Evolutionary conservation across 225 moss, liverwort and hornwort genomes (phyloP).

Genomic region (Anthoceros angustus): DNA sequence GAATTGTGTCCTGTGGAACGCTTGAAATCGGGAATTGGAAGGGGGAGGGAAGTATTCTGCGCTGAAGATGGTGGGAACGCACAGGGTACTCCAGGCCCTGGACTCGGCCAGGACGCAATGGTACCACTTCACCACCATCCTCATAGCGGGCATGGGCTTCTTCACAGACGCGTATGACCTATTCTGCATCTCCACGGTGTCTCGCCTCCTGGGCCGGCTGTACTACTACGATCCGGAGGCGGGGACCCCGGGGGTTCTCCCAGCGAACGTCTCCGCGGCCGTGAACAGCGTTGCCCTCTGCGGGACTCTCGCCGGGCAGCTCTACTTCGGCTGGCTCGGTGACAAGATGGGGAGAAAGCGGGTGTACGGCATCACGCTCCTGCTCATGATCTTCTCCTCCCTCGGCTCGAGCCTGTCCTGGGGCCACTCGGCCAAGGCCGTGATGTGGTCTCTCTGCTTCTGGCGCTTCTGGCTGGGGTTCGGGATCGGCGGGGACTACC

Average conservation of each 20-base stretch:
- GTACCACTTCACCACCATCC: conserved; percentile 1
- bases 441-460: conserved; percentile 26
- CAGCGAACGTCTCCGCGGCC: conserved; percentile 40
- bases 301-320: conserved; percentile 54
- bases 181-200: conserved; percentile 10
- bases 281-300: conserved; percentile 41
- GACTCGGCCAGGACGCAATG: conserved; percentile 2
- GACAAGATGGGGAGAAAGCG: conserved; percentile 41
- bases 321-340: conserved; percentile 60
- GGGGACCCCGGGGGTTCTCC: conserved; percentile 22
- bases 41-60: not conserved
- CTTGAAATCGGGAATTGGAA: not conserved
- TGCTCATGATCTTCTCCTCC: conserved; percentile 38
- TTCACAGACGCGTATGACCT: conserved; percentile 1
- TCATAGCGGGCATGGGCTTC: conserved; percentile 1
- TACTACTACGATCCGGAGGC: conserved; percentile 32
- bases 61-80: not conserved
- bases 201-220: conserved; percentile 30
- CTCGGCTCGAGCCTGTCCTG: conserved; percentile 21
- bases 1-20: not conserved
- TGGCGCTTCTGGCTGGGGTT: not conserved
- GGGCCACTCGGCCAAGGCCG: conserved; percentile 22
- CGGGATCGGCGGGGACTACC: not conserved
- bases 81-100: not conserved
- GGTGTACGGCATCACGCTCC: conserved; percentile 29